Conservation (phyloP, 371 early-diverging fungal species). For the Entomophthora muscae region DNA sequence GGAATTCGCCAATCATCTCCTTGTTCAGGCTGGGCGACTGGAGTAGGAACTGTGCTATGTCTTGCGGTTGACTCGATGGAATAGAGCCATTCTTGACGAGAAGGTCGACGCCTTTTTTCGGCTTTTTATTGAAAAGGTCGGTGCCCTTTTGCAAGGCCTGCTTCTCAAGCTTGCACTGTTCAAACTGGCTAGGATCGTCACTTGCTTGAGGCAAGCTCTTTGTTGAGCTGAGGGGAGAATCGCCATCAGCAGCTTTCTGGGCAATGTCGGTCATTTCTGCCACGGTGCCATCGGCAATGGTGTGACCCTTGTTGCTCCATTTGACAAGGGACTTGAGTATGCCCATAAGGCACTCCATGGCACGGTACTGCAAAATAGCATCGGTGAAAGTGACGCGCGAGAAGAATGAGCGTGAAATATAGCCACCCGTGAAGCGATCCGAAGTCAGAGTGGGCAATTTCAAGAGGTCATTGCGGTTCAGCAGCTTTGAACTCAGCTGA, state of each 20-base stretch:
- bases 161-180: conserved; percentile 60
- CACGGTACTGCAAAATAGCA: conserved; percentile 17
- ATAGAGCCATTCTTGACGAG: conserved; percentile 47
- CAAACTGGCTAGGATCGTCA: conserved; percentile 45
- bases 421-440: neutral
- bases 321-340: conserved; percentile 33
- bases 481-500: conserved; percentile 14
- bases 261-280: neutral
- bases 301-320: conserved; percentile 23
- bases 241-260: neutral
- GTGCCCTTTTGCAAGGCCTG: conserved; percentile 58
- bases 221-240: conserved; percentile 20
- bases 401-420: neutral
- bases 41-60: conserved; percentile 55
- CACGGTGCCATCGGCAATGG: neutral
- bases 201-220: conserved; percentile 4
- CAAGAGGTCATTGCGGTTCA: neutral
- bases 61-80: conserved; percentile 26
- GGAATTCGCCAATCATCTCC: conserved; percentile 76
- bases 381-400: conserved; percentile 17
- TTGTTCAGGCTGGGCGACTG: conserved; percentile 65
- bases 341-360: conserved; percentile 19
- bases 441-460: conserved; percentile 2
- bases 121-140: conserved; percentile 65
- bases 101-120: conserved; percentile 41